phyloP scores from a whole-genome alignment of 257 asterid species.

The Datura wrightii region DNA sequence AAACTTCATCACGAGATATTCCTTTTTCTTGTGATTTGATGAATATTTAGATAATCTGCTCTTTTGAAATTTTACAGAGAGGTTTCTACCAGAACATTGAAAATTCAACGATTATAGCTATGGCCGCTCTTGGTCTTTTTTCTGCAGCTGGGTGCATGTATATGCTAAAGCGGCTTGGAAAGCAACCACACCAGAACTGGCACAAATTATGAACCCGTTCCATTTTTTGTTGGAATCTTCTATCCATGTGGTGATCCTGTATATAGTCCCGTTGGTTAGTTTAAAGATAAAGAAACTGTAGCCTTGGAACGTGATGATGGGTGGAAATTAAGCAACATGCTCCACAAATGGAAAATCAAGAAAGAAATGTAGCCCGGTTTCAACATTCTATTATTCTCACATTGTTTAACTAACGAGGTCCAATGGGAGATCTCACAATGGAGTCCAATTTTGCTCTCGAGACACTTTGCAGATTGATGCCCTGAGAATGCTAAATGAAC shows the following conservation, averaged over 20 bases:
- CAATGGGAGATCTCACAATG: background rate
- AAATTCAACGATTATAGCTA: conserved; percentile 63
- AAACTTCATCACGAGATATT: background rate
- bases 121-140: conserved; percentile 65
- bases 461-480: background rate
- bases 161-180: conserved; percentile 68
- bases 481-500: background rate
- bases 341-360: conserved; percentile 21
- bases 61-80: conserved; percentile 58
- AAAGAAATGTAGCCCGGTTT: conserved; percentile 2
- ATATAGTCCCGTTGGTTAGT: background rate
- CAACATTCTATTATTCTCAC: background rate
- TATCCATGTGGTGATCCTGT: conserved; percentile 29
- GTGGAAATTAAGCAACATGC: background rate
- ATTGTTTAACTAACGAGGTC: background rate
- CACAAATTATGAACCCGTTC: conserved; percentile 52
- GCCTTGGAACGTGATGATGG: conserved; percentile 6
- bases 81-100: conserved; percentile 53
- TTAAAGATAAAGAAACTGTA: background rate
- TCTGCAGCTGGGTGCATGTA: conserved; percentile 83
- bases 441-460: background rate
- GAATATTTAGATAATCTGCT: conserved; percentile 12
- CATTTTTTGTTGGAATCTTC: background rate
- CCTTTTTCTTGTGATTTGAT: background rate
- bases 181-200: conserved; percentile 71